Evolutionary conservation across 495 filamentous ascomycete species (phyloP), one percentile per base, ranked within the genome.

Genomic region (Penicillium longicatenatum): DNA sequence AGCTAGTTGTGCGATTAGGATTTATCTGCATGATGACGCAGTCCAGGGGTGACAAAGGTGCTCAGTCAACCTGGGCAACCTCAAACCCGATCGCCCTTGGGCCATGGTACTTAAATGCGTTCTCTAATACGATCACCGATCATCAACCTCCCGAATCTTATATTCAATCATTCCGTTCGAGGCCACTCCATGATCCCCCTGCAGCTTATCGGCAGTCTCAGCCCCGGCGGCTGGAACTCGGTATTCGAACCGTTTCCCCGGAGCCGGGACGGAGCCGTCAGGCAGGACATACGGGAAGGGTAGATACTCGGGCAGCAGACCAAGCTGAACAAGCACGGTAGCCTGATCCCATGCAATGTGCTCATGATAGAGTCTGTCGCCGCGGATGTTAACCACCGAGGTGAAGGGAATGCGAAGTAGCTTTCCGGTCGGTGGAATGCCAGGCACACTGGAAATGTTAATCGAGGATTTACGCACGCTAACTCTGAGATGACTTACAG

Each of bases 311-410:
- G 87, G 79, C 54, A 93, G 65, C 31, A 93, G 59, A 0, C 88
- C 89, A 0, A 90, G 69, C 68, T 93, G 90, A 30, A 79, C 73
- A 0, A 95, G 72, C 11, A 90, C 86, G 4, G 81, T 84, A 0
- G 81, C 86, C 67, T 93, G 89, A 64, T 93, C 90, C 89, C 90
- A 95, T 42, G 85, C 81, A 30, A 92, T 87, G 59, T 91, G 86
- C 68, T 95, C 90, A 63, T 89, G 84, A 62, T 84, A 89, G 9
- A 93, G 71, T 39, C 86, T 79, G 21, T 87, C 86, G 4, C 87
- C 90, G 11, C 90, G 76, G 33, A 92, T 80, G 56, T 86, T 86
- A 11, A 92, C 87, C 4, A 92, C 81, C 54, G 78, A 81, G 3
- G 86, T 87, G 44, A 92, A 77, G 0, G 85, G 84, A 29, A 93